Evolutionary conservation across 2,329 filamentous ascomycete genomes (phyloP).

Genomic region (Magnaporthales sp.): DNA sequence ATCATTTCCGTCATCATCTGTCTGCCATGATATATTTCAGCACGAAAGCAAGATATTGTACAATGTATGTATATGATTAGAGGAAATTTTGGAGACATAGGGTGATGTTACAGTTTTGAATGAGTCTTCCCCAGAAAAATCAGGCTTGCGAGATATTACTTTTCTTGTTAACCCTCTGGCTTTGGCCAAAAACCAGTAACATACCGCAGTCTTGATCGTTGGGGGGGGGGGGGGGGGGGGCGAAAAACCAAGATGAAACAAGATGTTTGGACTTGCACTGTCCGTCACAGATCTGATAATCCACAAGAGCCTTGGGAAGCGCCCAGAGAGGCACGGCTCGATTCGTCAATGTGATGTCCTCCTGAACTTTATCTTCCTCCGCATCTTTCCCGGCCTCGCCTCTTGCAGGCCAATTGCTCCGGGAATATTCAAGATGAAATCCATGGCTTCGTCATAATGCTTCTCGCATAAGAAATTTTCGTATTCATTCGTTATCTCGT

Average conservation of each 20-base stretch:
- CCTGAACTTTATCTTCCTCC: background rate
- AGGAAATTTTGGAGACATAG: background rate
- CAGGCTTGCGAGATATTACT: background rate
- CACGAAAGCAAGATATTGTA: background rate
- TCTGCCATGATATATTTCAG: background rate
- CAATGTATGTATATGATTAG: background rate
- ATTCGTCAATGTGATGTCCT: background rate
- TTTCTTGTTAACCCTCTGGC: background rate
- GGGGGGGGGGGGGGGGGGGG: too few species aligned
- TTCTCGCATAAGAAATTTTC: background rate
- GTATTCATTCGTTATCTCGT: slow-evolving; percentile 3
- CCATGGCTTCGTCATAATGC: background rate
- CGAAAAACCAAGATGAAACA: background rate
- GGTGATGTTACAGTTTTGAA: background rate
- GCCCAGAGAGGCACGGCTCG: background rate
- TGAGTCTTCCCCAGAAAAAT: background rate
- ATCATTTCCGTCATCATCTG: background rate
- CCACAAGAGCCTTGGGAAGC: background rate
- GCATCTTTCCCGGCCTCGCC: background rate
- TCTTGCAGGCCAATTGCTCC: background rate
- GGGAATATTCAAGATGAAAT: background rate
- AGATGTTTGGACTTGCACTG: background rate
- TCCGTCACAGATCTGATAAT: background rate
- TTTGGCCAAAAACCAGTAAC: background rate
- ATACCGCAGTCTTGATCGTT: background rate